Evolutionary conservation across 768 basidiomycete species (phyloP).

Genomic region (Solioccasus polychromus): DNA sequence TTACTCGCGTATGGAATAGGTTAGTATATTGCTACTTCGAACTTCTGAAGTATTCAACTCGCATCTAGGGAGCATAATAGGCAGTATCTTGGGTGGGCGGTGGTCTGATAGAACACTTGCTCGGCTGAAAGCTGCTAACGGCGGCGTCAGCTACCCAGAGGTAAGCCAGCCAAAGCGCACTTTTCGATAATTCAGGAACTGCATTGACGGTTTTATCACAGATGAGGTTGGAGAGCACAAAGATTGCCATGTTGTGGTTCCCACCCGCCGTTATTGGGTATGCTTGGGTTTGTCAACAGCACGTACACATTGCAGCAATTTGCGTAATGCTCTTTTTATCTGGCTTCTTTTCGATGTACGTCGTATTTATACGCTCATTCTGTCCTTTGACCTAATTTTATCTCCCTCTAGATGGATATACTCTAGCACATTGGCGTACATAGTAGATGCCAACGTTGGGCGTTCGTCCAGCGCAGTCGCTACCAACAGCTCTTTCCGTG

Average conservation of each 20-base stretch:
- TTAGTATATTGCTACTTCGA: constrained; percentile 25
- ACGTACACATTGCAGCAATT: constrained; percentile 63
- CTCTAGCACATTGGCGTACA: constrained; percentile 73
- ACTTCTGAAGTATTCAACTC: too few species aligned
- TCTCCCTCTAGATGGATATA: constrained; percentile 58
- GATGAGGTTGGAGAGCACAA: constrained; percentile 77
- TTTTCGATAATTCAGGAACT: not conserved
- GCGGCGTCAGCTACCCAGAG: constrained; percentile 60
- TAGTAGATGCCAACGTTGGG: constrained; percentile 85
- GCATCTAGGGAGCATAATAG: constrained; percentile 34
- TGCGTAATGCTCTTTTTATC: constrained; percentile 71
- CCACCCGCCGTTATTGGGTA: constrained; percentile 66
- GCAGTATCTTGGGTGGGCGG: constrained; percentile 58
- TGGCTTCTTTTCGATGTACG: constrained; percentile 75
- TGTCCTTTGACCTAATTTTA: not conserved
- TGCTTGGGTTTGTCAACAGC: constrained; percentile 72
- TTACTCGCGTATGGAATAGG: constrained; percentile 74
- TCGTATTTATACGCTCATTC: constrained; percentile 2
- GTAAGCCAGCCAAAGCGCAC: too few species aligned
- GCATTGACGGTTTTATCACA: not conserved
- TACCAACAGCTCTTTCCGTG: constrained; percentile 73
- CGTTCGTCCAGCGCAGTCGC: constrained; percentile 77
- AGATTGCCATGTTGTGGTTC: constrained; percentile 46
- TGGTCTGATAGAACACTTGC: constrained; percentile 53
- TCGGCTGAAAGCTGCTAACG: constrained; percentile 45